Evolutionary conservation across 306 rosid genomes (phyloP), one percentile per base, ranked within the genome.

Genomic region (Trifolium pratense): DNA sequence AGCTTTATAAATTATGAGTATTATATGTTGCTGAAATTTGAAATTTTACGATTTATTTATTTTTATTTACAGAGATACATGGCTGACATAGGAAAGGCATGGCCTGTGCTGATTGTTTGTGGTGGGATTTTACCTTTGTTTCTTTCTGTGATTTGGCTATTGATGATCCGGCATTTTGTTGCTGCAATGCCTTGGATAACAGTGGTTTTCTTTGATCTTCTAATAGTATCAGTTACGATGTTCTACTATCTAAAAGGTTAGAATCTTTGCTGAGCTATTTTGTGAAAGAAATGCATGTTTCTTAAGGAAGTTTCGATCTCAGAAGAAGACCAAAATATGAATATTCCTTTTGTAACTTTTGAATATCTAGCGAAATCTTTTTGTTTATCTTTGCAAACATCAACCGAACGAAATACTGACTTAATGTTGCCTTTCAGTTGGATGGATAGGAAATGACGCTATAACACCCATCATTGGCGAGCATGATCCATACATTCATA

Each of bases 111-210:
- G 85, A 85, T 94, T 78, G 96, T 94, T 69, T 94, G 99, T 56
- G 99, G 99, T 66, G 99, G 96, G 79, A 80, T 94, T 23, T 64
- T 94, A 73, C 99, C 99, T 68, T 78, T 94, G 46, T 86, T 90
- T 90, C 82, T 94, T 78, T 88, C 99, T 8, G 96, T 94, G 82
- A 74, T 91, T 86, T 94, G 99, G 99, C 87, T 94, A 43, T 82
- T 94, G 67, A 64, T 94, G 96, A 91, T 91, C 80, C 92, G 96
- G 37, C 91, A 91, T 83, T 88, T 94, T 57, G 97, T 94, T 73
- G 80, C 84, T 39, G 96, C 99, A 29, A 94, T 91, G 99, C 99
- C 99, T 60, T 94, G 99, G 99, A 78, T 94, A 80, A 94, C 97
- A 3, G 95, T 91, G 61, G 81, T 75, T 23, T 80, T 89, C 48